Evolutionary conservation across 345 rosid genomes (phyloP), one percentile per base, ranked within the genome.

Genomic region (Lumnitzera racemosa): DNA sequence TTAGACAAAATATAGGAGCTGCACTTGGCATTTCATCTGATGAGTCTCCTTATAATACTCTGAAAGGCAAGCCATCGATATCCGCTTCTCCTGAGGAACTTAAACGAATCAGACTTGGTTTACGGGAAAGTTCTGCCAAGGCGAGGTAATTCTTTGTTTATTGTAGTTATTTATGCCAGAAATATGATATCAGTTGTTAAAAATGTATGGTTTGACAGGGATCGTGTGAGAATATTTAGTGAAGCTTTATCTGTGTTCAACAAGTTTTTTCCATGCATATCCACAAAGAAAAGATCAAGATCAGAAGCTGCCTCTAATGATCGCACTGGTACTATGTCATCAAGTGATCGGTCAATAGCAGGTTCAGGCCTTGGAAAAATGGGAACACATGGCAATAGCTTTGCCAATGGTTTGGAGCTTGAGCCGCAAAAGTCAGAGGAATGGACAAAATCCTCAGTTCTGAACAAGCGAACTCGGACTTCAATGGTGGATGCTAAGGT

Each of bases 381-480:
- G 76, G 97, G 92, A 64, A 71, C 73, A 63, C 97, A 83, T 68
- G 86, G 75, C 81, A 96, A 76, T 54, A 56, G 76, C 62, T 72
- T 67, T 46, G 61, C 81, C 48, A 71, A 83, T 61, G 66, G 79
- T 73, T 81, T 79, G 79, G 97, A 90, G 66, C 74, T 72, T 75
- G 97, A 90, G 69, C 90, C 71, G 66, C 90, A 73, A 53, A 90
- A 79, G 77, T 64, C 83, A 15, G 95, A 90, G 61, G 91, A 86
- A 77, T 82, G 89, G 62, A 78, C 80, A 23, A 90, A 84, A 74
- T 77, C 65, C 75, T 65, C 69, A 67, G 83, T 82, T 64, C 79
- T 94, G 66, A 91, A 77, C 77, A 91, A 91, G 73, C 89, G 97
- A 58, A 82, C 96, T 51, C 96, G 99, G 67, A 94, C 96, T 60